Percentiles rank a stretch among this genome's conserved stretches.
phyloP scores from a whole-genome alignment of 306 rosid genomes.

The Glycine tomentella region DNA sequence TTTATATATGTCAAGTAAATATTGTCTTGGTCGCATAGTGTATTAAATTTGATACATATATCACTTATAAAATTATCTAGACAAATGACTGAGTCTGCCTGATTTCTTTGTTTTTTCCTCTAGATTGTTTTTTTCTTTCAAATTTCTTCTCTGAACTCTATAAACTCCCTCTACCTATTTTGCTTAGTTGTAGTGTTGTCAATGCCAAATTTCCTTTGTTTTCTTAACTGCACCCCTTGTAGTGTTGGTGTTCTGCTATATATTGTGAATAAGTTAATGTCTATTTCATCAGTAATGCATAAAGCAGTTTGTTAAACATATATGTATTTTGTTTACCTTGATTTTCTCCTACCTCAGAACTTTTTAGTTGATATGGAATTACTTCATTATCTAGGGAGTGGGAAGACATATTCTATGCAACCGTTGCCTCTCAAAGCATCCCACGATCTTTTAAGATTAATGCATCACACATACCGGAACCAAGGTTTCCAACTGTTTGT shows the following conservation, averaged over 20 bases:
- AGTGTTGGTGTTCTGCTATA: slow-evolving; percentile 20
- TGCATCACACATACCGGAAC: slow-evolving; percentile 69
- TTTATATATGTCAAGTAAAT: no score
- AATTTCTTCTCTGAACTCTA: neutral
- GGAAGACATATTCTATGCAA: slow-evolving; percentile 90
- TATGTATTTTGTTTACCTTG: slow-evolving; percentile 18
- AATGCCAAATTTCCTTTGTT: neutral
- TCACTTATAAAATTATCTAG: no score
- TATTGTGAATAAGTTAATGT: slow-evolving; percentile 7
- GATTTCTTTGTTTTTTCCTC: neutral
- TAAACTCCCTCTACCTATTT: neutral
- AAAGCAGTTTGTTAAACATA: slow-evolving; percentile 6
- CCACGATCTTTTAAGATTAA: slow-evolving; percentile 69
- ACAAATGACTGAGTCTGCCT: no score
- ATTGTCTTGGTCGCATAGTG: no score
- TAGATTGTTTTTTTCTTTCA: neutral
- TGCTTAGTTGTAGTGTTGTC: neutral
- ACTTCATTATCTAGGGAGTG: slow-evolving; percentile 65
- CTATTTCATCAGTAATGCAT: neutral
- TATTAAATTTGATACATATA: no score
- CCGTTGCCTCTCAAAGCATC: slow-evolving; percentile 90
- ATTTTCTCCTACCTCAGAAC: slow-evolving; percentile 20
- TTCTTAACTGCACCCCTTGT: neutral
- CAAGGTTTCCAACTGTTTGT: slow-evolving; percentile 78
- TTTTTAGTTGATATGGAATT: slow-evolving; percentile 29